A percentile compares a stretch with the other conserved stretches of the same genome.
Conservation (phyloP, 176 grass and related monocot genomes). For the Oryza rufipogon region DNA sequence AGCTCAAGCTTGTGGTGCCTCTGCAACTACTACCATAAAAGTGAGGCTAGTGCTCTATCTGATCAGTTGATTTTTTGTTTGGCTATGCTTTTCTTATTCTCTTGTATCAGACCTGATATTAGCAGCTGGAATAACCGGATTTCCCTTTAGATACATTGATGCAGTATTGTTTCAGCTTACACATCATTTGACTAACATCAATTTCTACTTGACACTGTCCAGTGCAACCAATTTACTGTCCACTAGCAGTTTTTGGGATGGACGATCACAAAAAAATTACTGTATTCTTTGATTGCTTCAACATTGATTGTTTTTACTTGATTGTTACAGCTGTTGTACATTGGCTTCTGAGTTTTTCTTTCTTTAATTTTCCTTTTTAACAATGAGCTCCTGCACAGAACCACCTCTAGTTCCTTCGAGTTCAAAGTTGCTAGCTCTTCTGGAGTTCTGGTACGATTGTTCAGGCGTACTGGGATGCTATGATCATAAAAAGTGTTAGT, state of each 20-base stretch:
- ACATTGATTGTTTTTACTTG: neutral
- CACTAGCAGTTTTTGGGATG: conserved; percentile 1
- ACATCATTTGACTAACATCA: neutral
- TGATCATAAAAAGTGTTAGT: neutral
- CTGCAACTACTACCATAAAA: conserved; percentile 4
- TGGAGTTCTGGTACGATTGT: conserved; percentile 12
- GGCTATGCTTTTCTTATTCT: conserved; percentile 13
- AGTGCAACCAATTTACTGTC: neutral
- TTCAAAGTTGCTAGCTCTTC: conserved; percentile 1
- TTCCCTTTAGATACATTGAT: neutral
- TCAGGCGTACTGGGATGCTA: neutral
- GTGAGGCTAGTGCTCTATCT: conserved; percentile 28
- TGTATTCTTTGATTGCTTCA: neutral
- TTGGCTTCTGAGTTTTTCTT: neutral
- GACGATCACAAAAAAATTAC: neutral
- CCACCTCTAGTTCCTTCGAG: neutral
- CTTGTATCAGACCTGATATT: neutral
- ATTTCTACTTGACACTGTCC: neutral
- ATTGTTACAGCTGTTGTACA: neutral
- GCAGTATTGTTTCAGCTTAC: neutral
- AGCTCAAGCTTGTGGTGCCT: conserved; percentile 2
- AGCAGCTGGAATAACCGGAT: conserved; percentile 3
- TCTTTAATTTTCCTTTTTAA: neutral
- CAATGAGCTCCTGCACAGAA: neutral
- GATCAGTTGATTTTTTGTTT: neutral